Percentiles rank a stretch among this genome's conserved stretches.
Evolutionary conservation across 768 basidiomycete species (phyloP).

Genomic region (Neoboletus subvelutipes): DNA sequence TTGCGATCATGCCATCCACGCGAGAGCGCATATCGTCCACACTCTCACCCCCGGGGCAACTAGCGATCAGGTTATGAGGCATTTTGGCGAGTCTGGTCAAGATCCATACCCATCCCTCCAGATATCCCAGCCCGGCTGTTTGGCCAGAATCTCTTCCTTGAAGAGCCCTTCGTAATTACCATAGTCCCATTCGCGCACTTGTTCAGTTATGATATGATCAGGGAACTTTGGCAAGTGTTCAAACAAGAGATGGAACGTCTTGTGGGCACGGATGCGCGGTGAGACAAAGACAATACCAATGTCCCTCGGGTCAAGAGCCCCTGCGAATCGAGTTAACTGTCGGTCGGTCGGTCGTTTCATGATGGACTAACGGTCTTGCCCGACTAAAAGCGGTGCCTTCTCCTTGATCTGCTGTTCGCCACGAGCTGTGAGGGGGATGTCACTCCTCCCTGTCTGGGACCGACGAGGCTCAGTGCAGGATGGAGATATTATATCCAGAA

Average conservation of each 20-base stretch:
- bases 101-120: slow-evolving; percentile 75
- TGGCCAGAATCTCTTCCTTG: slow-evolving; percentile 72
- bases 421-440: slow-evolving; percentile 80
- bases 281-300: slow-evolving; percentile 77
- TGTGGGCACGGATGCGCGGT: slow-evolving; percentile 83
- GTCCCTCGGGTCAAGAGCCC: slow-evolving; percentile 75
- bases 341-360: not conserved
- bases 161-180: slow-evolving; percentile 86
- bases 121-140: slow-evolving; percentile 67
- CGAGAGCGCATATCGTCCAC: slow-evolving; percentile 74
- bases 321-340: slow-evolving; percentile 36
- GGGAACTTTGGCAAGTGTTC: slow-evolving; percentile 46
- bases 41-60: slow-evolving; percentile 88
- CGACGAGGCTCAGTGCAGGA: not conserved
- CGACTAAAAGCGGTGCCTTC: slow-evolving; percentile 66
- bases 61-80: slow-evolving; percentile 29
- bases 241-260: slow-evolving; percentile 83
- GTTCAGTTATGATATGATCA: slow-evolving; percentile 59
- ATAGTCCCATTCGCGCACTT: slow-evolving; percentile 86
- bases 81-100: not conserved
- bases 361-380: slow-evolving; percentile 64
- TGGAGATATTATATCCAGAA: not conserved
- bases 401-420: slow-evolving; percentile 72
- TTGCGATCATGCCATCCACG: slow-evolving; percentile 72
- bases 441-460: slow-evolving; percentile 75